Evolutionary conservation across 2,329 filamentous ascomycete genomes (phyloP), one percentile per base, ranked within the genome.

Genomic region (Stagonosporopsis rhizophila): DNA sequence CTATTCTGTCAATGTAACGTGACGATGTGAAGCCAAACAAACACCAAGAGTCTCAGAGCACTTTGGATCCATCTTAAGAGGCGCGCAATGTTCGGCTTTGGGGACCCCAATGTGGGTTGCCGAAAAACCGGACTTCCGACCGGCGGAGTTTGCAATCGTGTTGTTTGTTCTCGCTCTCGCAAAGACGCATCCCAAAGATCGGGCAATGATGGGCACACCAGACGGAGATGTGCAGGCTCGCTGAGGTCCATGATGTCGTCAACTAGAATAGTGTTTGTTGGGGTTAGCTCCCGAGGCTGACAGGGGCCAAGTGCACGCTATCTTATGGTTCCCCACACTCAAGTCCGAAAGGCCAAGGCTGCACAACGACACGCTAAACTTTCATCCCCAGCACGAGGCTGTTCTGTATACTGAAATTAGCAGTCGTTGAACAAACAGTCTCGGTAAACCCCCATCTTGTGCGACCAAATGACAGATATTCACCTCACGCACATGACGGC

Each of bases 251-350:
- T 53, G 46, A 61, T 62, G 58, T 65, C 57, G 52, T 62, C 44
- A 58, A 60, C 53, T 58, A 46, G 41, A 27, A 30, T 56, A 4
- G 30, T 4, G 11, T 44, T 32, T n/a, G 38, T 15, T 19, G 39
- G 30, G 25, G 19, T 53, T 66, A 55, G 54, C 57, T 56, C 41
- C 58, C 54, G 40, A 58, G 52, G n/a, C n/a, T 44, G 30, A 44
- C 44, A 48, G 32, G 41, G 54, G 30, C 39, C 32, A 7, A 28
- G 27, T 27, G 39, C 23, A 52, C 62, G 58, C 59, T 62, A n/a
- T n/a, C n/a, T n/a, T n/a, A 69, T 73, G 71, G 70, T 70, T 73
- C 70, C 70, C 70, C 71, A 67, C 66, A 55, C 38, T n/a, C 34
- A 65, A 65, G 54, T 68, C 69, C 63, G 64, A 58, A 58, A 27